A percentile compares a stretch with the other conserved stretches of the same genome.
These are phyloP conservation scores for Geotrichum aggregatum DNA, from an alignment of 1,139 yeast genomes.

Conservation along the genomic window DNA sequence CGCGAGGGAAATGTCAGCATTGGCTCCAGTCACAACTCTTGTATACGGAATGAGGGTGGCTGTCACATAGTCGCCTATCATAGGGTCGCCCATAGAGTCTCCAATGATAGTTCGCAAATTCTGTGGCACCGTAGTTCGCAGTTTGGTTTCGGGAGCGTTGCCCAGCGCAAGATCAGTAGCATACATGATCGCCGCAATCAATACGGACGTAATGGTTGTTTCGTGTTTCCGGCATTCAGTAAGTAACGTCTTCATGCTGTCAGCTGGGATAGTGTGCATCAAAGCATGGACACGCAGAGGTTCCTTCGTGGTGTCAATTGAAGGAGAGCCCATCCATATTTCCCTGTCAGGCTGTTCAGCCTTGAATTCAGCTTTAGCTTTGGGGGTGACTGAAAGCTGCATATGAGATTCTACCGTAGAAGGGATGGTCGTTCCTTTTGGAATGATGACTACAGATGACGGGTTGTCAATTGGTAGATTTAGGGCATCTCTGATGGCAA, in stretches of 20 bases:
- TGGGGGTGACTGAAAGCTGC: not conserved
- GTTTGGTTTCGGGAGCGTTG: not conserved
- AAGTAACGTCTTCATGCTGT: not conserved
- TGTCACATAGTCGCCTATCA: not conserved
- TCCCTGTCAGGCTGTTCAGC: not conserved
- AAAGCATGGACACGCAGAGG: not conserved
- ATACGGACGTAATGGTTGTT: not conserved
- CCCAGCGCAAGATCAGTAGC: not conserved
- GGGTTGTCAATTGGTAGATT: not conserved
- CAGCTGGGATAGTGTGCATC: not conserved
- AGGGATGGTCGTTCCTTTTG: not conserved
- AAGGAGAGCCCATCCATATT: not conserved
- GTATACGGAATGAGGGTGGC: not conserved
- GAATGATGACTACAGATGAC: not conserved
- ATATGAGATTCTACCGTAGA: not conserved
- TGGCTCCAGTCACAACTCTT: not conserved
- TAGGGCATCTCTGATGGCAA: not conserved
- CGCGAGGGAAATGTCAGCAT: not conserved
- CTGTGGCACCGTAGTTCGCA: not conserved
- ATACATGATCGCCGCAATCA: not conserved
- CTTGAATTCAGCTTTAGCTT: not conserved
- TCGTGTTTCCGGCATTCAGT: not conserved
- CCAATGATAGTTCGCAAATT: not conserved
- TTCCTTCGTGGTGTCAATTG: not conserved
- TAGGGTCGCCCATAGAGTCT: not conserved